Evolutionary conservation across 2,329 filamentous ascomycete species (phyloP), one percentile per base, ranked within the genome.

Genomic region (Zymoseptoria brevis): DNA sequence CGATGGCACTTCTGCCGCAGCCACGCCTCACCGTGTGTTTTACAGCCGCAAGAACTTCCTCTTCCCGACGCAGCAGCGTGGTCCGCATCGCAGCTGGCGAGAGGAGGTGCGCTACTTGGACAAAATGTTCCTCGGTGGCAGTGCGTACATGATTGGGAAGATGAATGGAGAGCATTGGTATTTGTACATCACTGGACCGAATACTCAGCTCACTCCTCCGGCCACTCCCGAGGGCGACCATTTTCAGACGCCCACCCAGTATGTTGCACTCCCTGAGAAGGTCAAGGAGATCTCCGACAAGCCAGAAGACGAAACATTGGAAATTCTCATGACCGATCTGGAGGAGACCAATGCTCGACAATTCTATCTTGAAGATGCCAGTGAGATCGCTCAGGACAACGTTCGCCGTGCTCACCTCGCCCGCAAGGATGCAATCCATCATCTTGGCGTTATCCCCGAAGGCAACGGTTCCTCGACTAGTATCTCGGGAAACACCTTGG

Each of bases 121-220:
- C 76, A 87, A 89, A 72, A 89, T 92, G 75, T 96, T 99, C 73
- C 81, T 88, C 62, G 87, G 89, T 58, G 94, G 94, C 57, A 97
- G 93, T 75, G 94, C 94, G 55, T 99, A 99, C 76, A 96, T 97
- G 92, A 95, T 99, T 66, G 94, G 94, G 71, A 97, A 96, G 79
- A 97, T 97, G 93, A 99, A 99, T 68, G 93, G 94, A 60, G 94
- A 99, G 75, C 94, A 99, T 70, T 99, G 94, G 94, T 97, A 97
- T 74, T 80, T 99, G 58, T 99, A 99, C 78, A 87, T 97, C 69
- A 97, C 94, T 11, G 90, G 90, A 55, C 93, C 94, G 19, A 87
- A 88, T 72, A 87, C 84, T 53, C 79, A 83, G 57, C 80, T 95
- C 65, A 96, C 92, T 0, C 91, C 92, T 4, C 92, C 93, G 58